These are phyloP conservation scores for Amaranthus hypochondriacus DNA, from an alignment of 148 eudicot genomes.

Conservation along the genomic window DNA sequence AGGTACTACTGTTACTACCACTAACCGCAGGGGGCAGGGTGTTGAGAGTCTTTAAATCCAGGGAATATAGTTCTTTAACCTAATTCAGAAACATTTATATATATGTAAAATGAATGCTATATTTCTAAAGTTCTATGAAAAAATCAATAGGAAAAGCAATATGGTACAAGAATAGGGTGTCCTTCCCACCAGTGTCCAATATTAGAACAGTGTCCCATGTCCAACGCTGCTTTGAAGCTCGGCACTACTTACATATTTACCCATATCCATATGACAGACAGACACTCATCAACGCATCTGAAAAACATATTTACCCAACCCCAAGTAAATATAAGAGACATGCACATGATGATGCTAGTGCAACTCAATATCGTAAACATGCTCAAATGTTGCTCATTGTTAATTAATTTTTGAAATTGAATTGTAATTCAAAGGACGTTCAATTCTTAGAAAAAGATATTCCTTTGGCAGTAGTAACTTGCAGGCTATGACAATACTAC, in stretches of 20 bases:
- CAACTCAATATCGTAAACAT: too few species aligned
- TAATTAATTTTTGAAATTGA: too few species aligned
- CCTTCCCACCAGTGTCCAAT: conserved; percentile 1
- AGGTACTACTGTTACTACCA: conserved; percentile 3
- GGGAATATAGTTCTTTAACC: conserved; percentile 97
- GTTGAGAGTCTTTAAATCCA: conserved; percentile 86
- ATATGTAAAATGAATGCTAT: not conserved
- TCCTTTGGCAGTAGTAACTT: not conserved
- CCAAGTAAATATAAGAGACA: not conserved
- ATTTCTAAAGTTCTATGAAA: too few species aligned
- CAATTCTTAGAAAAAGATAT: too few species aligned
- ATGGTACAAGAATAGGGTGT: not conserved
- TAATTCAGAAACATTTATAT: conserved; percentile 36
- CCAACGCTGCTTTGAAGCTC: not conserved
- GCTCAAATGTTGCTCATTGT: too few species aligned
- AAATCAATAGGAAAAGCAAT: too few species aligned
- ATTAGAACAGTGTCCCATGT: not conserved
- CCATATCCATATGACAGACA: too few species aligned
- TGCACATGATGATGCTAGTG: too few species aligned
- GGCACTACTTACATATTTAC: too few species aligned
- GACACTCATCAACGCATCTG: too few species aligned
- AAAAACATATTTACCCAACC: not conserved
- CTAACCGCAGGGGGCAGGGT: conserved; percentile 45
- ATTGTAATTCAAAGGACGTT: too few species aligned
- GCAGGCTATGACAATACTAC: too few species aligned